A percentile compares a stretch with the other conserved stretches of the same genome.
phyloP scores from a whole-genome alignment of 805 yeast genomes.

The Naumovozyma dairenensis region DNA sequence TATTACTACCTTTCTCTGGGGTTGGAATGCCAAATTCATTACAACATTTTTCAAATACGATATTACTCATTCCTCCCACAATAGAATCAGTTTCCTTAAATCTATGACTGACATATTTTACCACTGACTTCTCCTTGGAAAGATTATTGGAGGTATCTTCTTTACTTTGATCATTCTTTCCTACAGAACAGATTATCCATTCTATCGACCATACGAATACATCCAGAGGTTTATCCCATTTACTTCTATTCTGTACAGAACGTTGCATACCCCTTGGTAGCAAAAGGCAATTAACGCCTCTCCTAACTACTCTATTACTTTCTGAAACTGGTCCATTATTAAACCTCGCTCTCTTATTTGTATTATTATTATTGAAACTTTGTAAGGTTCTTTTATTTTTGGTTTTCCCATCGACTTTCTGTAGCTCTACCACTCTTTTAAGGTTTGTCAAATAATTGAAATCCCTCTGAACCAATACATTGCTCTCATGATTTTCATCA shows the following conservation, averaged over 20 bases:
- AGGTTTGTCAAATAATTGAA: constrained; percentile 61
- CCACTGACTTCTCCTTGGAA: constrained; percentile 22
- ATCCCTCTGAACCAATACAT: constrained; percentile 57
- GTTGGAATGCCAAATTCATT: constrained; percentile 9
- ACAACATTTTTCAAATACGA: constrained; percentile 21
- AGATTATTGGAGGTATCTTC: constrained; percentile 12
- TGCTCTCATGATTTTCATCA: constrained; percentile 32
- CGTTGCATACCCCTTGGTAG: constrained; percentile 72
- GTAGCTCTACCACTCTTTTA: constrained; percentile 50
- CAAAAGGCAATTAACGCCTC: constrained; percentile 57
- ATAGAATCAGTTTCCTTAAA: constrained; percentile 28
- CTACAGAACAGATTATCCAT: constrained; percentile 40
- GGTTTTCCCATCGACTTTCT: constrained; percentile 40
- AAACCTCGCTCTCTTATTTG: constrained; percentile 11
- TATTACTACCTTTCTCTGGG: background rate
- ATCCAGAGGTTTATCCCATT: constrained; percentile 54
- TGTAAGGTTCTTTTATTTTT: constrained; percentile 37
- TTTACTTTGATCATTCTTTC: background rate
- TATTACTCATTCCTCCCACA: constrained; percentile 26
- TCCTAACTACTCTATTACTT: constrained; percentile 30
- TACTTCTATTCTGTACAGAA: constrained; percentile 50
- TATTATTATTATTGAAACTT: constrained; percentile 16
- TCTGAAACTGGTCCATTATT: constrained; percentile 4
- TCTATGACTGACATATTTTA: constrained; percentile 23
- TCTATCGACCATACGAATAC: constrained; percentile 74